These are phyloP conservation scores for Maudiozyma saulgeensis DNA, from an alignment of 805 yeast genomes.

Conservation along the genomic window DNA sequence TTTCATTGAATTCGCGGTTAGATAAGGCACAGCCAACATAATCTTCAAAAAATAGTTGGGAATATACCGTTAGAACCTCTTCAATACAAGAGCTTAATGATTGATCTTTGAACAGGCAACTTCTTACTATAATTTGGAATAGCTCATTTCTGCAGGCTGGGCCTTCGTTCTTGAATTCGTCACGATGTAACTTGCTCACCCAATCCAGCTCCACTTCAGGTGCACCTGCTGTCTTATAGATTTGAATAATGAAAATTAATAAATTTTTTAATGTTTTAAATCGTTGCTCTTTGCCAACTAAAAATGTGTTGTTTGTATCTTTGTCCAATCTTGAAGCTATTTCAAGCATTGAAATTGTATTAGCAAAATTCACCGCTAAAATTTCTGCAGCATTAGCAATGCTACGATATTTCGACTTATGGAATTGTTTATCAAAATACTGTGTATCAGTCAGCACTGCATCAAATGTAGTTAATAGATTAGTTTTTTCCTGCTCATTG, in stretches of 20 bases:
- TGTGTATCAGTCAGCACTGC: slow-evolving; percentile 13
- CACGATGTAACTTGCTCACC: too few relatives aligned
- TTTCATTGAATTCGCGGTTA: too few relatives aligned
- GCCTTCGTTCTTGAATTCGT: too few relatives aligned
- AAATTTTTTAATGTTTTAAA: slow-evolving; percentile 30
- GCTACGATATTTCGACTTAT: slow-evolving; percentile 10
- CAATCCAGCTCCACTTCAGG: slow-evolving; percentile 6
- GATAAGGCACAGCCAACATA: background rate
- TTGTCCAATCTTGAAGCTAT: slow-evolving; percentile 44
- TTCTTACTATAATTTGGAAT: slow-evolving; percentile 24
- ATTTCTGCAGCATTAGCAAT: slow-evolving; percentile 11
- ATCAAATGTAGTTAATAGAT: slow-evolving; percentile 12
- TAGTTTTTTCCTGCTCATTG: slow-evolving; percentile 9
- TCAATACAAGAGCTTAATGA: slow-evolving; percentile 13
- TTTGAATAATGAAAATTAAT: slow-evolving; percentile 18
- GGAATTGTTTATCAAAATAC: slow-evolving; percentile 15
- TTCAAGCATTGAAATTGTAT: slow-evolving; percentile 45
- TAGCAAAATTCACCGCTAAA: slow-evolving; percentile 22
- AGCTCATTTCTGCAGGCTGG: slow-evolving; percentile 12
- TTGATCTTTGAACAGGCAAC: slow-evolving; percentile 11
- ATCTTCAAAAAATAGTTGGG: slow-evolving; percentile 8
- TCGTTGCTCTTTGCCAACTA: slow-evolving; percentile 32
- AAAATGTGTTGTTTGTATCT: slow-evolving; percentile 26
- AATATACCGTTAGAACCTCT: slow-evolving; percentile 4
- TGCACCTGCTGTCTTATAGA: slow-evolving; percentile 14